These are phyloP conservation scores for Elsinoe batatas DNA, from an alignment of 2,329 filamentous ascomycete genomes.

Conservation along the genomic window DNA sequence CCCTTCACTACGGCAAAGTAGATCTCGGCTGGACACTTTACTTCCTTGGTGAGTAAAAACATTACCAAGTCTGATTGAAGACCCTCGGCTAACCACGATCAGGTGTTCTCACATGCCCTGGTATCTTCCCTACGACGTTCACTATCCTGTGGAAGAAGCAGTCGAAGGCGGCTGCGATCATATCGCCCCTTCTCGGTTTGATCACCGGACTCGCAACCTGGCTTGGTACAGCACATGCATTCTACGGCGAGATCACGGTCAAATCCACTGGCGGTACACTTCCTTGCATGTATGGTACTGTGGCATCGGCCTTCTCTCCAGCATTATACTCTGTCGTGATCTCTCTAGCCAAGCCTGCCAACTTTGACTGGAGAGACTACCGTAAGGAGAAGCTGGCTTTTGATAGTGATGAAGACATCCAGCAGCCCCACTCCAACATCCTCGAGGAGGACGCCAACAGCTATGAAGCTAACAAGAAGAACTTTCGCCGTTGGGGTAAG, in stretches of 20 bases:
- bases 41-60: conserved; percentile 23
- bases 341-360: conserved; percentile 24
- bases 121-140: conserved; percentile 38
- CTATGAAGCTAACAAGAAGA: conserved; percentile 7
- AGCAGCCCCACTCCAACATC: background rate
- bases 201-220: conserved; percentile 36
- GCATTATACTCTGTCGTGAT: conserved; percentile 38
- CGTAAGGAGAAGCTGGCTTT: conserved; percentile 21
- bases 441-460: conserved; percentile 5
- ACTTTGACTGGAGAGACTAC: conserved; percentile 39
- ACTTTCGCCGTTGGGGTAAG: conserved; percentile 5
- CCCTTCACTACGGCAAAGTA: conserved; percentile 40
- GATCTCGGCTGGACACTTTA: conserved; percentile 41
- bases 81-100: background rate
- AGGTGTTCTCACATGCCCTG: conserved; percentile 33
- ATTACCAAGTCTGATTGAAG: background rate
- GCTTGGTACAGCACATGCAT: conserved; percentile 32
- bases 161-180: conserved; percentile 36
- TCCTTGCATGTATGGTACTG: conserved; percentile 37
- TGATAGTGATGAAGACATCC: conserved; percentile 4
- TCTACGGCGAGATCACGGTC: conserved; percentile 34
- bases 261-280: conserved; percentile 32
- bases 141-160: conserved; percentile 39
- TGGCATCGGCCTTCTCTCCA: conserved; percentile 39
- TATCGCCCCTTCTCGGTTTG: conserved; percentile 38